These are phyloP conservation scores for Canna indica DNA, from an alignment of 176 grass and related monocot species.

Conservation along the genomic window DNA sequence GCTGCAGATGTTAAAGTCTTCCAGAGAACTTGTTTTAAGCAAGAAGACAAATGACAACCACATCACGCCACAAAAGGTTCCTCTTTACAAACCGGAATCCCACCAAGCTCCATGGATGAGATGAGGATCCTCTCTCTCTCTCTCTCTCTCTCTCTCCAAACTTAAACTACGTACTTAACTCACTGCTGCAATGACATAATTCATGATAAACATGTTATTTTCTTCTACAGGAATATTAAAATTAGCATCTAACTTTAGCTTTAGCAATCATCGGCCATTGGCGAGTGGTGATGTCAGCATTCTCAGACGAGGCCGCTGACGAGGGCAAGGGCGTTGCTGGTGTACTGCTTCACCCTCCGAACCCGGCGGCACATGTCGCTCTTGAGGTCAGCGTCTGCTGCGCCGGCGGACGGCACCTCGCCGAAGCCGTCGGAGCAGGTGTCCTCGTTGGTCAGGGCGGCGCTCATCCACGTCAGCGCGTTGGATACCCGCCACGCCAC, in stretches of 20 bases:
- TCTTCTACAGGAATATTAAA: too few species aligned
- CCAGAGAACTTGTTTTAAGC: not conserved
- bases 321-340: conserved; percentile 13
- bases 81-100: not conserved
- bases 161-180: too few species aligned
- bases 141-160: too few species aligned
- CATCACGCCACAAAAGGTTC: not conserved
- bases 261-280: too few species aligned
- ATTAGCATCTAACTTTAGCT: too few species aligned
- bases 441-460: conserved; percentile 43
- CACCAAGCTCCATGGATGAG: not conserved
- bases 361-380: not conserved
- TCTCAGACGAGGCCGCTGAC: not conserved
- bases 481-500: conserved; percentile 52
- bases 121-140: too few species aligned
- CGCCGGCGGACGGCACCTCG: not conserved
- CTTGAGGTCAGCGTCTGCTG: not conserved
- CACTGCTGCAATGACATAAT: too few species aligned
- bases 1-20: too few species aligned
- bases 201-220: too few species aligned
- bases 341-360: conserved; percentile 7
- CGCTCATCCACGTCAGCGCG: conserved; percentile 69
- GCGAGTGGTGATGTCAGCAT: not conserved
- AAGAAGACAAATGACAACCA: conserved; percentile 5
- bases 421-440: conserved; percentile 44